Evolutionary conservation across 2,329 filamentous ascomycete species (phyloP), one percentile per base, ranked within the genome.

Genomic region (Trichoderma polysporum): DNA sequence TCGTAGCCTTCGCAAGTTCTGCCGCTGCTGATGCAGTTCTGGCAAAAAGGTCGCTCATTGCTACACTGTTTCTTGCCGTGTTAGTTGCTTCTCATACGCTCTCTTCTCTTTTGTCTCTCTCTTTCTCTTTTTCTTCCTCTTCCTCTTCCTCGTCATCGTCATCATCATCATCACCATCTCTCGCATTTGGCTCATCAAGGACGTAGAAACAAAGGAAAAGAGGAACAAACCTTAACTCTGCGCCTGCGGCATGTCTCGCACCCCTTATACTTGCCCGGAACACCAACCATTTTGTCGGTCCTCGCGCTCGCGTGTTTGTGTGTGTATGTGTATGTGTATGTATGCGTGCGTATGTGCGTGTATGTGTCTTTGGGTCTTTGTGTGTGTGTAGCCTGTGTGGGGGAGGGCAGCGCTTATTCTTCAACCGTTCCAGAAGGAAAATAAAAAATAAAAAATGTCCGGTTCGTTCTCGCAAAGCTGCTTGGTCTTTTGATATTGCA

Each of bases 211-310:
- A 27, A 6, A 19, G 33, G 25, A 29, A 19, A 22, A 29, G 19
- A 39, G 25, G 15, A 22, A 62, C 47, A 54, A 50, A 87, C 86
- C 74, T 86, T 87, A 68, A 88, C 86, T 74, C 87, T 82, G 60
- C 86, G 79, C 31, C 81, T 78, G 57, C 86, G 80, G 73, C 87
- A 89, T 29, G 86, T 88, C 75, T 88, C 86, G 76, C 86, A 89
- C 41, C 86, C 86, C 75, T 88, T 88, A 74, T 85, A 89, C 75
- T 88, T 88, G 60, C 86, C 86, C 41, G 86, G 82, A 67, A 89
- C 86, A 62, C 86, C 86, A 70, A 88, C 86, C 86, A 88, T 88
- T 39, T 66, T 79, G 73, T 69, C 49, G 69, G 33, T 35, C n/a
- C 54, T 45, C 35, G 25, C 33, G 27, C 12, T 27, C 35, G 39